Percentiles rank a stretch among this genome's conserved stretches.
These are phyloP conservation scores for Sporodiniella umbellata DNA, from an alignment of 371 early-diverging fungal genomes.

Conservation along the genomic window DNA sequence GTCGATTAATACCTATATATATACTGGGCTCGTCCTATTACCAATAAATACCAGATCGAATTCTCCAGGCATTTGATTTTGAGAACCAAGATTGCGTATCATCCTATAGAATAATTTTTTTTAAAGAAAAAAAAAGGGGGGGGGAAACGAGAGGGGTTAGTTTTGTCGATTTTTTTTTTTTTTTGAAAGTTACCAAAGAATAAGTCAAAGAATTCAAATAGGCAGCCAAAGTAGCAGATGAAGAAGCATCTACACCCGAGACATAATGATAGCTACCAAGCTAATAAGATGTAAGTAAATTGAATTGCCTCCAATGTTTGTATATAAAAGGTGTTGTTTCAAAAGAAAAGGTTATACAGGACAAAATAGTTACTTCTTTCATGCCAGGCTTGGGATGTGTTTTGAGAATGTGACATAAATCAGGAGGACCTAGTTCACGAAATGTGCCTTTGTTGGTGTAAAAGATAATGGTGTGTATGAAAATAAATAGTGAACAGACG, in stretches of 20 bases:
- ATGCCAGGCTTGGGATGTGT: conserved; percentile 73
- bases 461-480: no score
- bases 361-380: conserved; percentile 63
- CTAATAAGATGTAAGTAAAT: conserved; percentile 6
- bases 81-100: conserved; percentile 70
- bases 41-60: conserved; percentile 73
- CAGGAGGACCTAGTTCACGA: conserved; percentile 94
- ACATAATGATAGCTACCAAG: conserved; percentile 82
- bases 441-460: conserved; percentile 84
- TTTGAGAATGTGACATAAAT: conserved; percentile 92
- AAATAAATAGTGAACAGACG: no score
- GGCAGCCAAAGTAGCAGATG: conserved; percentile 91
- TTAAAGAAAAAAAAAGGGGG: no score
- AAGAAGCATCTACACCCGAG: conserved; percentile 90
- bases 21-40: no score
- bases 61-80: conserved; percentile 65
- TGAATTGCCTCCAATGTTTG: neutral
- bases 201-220: conserved; percentile 95
- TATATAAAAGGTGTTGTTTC: neutral
- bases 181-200: conserved; percentile 63
- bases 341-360: no score
- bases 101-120: conserved; percentile 41
- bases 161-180: no score
- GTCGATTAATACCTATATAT: no score
- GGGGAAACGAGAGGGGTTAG: no score